Evolutionary conservation across 352 stramenopile species (phyloP).

Genomic region (Phytophthora niederhauseri): DNA sequence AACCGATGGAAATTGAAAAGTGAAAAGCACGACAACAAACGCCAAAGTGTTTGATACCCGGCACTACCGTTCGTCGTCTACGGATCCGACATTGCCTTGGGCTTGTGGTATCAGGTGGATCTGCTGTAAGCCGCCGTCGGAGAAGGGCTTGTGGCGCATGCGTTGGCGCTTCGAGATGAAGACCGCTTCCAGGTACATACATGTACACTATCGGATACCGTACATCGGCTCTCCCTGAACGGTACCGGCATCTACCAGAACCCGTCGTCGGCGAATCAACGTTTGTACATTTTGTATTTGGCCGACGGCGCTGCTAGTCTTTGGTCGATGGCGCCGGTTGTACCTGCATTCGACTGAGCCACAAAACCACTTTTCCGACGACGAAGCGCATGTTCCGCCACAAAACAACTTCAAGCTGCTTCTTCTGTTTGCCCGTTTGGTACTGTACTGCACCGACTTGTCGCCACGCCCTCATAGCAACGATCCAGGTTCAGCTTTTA

Average conservation of each 20-base stretch:
- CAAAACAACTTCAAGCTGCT: not conserved
- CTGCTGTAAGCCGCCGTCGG: slow-evolving; percentile 24
- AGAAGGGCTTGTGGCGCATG: slow-evolving; percentile 10
- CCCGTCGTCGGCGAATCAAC: not conserved
- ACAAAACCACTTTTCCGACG: not conserved
- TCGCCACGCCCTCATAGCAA: not conserved
- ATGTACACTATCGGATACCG: too few relatives aligned
- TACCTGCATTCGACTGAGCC: too few relatives aligned
- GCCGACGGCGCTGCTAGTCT: not conserved
- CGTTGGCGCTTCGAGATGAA: not conserved
- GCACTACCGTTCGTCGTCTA: not conserved
- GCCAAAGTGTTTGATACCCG: not conserved
- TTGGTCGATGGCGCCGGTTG: too few relatives aligned
- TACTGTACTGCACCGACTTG: not conserved
- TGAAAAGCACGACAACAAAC: slow-evolving; percentile 6
- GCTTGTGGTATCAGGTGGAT: slow-evolving; percentile 4
- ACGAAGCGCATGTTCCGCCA: not conserved
- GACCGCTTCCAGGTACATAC: not conserved
- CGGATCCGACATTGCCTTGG: not conserved
- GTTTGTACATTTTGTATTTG: not conserved
- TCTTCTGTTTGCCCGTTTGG: not conserved
- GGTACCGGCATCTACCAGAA: not conserved
- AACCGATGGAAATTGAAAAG: slow-evolving; percentile 26
- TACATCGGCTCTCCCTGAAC: too few relatives aligned
- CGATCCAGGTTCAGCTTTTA: not conserved